These are phyloP conservation scores for Biscogniauxia marginata DNA, from an alignment of 2,329 filamentous ascomycete genomes.

Conservation along the genomic window DNA sequence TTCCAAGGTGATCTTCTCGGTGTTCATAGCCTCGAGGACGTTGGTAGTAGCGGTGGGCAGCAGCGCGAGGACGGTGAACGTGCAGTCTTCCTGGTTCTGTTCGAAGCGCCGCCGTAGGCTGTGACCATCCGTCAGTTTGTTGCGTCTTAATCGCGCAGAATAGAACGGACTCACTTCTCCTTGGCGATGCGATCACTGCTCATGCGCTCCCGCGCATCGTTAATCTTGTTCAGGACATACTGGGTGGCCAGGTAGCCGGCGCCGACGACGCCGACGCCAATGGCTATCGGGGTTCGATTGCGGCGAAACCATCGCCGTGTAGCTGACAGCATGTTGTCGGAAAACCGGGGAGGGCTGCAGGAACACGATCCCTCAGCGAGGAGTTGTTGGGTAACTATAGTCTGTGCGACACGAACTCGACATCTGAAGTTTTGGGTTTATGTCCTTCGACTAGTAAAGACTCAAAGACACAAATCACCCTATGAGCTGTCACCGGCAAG, in stretches of 20 bases:
- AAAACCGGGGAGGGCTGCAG: slow-evolving; percentile 7
- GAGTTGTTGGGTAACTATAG: neutral
- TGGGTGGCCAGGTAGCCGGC: slow-evolving; percentile 89
- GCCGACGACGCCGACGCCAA: slow-evolving; percentile 84
- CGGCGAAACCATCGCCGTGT: slow-evolving; percentile 89
- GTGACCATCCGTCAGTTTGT: slow-evolving; percentile 7
- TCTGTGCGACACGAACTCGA: slow-evolving; percentile 13
- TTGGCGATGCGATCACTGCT: slow-evolving; percentile 92
- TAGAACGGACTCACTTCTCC: slow-evolving; percentile 72
- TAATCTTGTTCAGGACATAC: slow-evolving; percentile 88
- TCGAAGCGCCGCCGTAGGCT: slow-evolving; percentile 95
- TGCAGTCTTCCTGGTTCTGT: slow-evolving; percentile 98
- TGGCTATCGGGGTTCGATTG: slow-evolving; percentile 85
- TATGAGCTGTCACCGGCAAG: slow-evolving; percentile 3
- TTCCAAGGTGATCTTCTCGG: slow-evolving; percentile 89
- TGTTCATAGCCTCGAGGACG: slow-evolving; percentile 82
- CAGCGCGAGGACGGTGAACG: slow-evolving; percentile 93
- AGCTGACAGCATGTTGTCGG: slow-evolving; percentile 58
- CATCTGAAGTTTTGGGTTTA: slow-evolving; percentile 9
- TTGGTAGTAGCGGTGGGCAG: slow-evolving; percentile 89
- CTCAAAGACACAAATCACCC: slow-evolving; percentile 7
- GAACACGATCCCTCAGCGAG: slow-evolving; percentile 3
- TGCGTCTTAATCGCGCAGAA: neutral
- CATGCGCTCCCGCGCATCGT: slow-evolving; percentile 93
- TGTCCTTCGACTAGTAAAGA: slow-evolving; percentile 5